Base-by-base conservation (phyloP, 495 filamentous ascomycete species). In the Neurospora sp. region DNA sequence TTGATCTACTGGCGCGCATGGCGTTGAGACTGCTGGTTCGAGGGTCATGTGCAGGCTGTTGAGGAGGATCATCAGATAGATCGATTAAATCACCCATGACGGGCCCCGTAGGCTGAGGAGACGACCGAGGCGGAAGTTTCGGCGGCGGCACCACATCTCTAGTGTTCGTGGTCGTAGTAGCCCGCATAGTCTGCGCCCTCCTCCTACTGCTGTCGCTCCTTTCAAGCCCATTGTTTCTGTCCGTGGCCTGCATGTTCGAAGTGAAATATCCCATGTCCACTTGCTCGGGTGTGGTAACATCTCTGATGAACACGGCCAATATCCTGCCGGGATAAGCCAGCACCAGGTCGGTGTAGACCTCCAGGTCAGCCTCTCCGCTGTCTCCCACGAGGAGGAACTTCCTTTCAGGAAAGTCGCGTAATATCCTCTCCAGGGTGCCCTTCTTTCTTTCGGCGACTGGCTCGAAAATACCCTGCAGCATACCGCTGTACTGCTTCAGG, bases 391-490 rank as follows among this genome's bases (percentile, higher is more conserved):
- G 87, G 10, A 99, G 88, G 80, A 98, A 99, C 74, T 89, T 92
- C 62, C 96, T 86, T 69, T 94, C 86, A 0, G 96, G 96, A 78
- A 98, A 99, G 77, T 99, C 96, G 24, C 87, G 84, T 75, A 98
- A 82, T 40, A 99, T 92, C 74, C 88, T 91, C 74, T 97, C 94
- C 1, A 99, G 83, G 0, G 92, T 92, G 0, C 89, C 89, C 79
- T 93, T 95, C 83, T 99, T 99, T 59, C 94, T 85, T 81, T 98
- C 96, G 0, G 95, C 93, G 3, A 97, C 96, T 24, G 96, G 96
- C 82, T 99, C 96, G 75, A 99, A 98, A 54, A 99, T 97, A 0
- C 96, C 96, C 81, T 97, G 94, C 2, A 99, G 85, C 92, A 98
- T 96, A 38, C 96, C 96, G 70, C 86, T 90, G 81, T 98, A 99